phyloP scores from a whole-genome alignment of 2,329 filamentous ascomycete genomes.

The Peltaster fructicola region DNA sequence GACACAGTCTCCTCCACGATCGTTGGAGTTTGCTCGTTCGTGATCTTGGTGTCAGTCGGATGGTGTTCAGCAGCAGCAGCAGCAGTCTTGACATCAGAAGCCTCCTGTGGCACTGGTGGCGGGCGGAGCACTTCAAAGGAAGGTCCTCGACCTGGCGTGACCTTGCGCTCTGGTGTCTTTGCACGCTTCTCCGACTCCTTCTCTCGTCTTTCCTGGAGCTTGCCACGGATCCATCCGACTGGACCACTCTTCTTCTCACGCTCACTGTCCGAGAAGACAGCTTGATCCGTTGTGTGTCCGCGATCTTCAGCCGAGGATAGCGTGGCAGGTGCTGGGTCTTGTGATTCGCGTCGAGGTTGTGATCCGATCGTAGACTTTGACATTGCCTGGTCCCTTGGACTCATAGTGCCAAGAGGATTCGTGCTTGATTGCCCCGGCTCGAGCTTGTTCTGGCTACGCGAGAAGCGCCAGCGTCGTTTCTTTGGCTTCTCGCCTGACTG shows the following conservation, averaged over 20 bases:
- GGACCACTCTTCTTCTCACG: conserved; percentile 41
- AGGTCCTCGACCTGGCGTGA: no score
- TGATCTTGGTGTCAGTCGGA: no score
- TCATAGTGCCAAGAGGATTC: conserved; percentile 16
- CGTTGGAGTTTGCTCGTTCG: no score
- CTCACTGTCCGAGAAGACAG: conserved; percentile 19
- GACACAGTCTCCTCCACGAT: no score
- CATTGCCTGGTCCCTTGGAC: conserved; percentile 13
- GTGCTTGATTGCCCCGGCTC: conserved; percentile 7
- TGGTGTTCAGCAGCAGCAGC: no score
- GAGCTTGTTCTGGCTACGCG: conserved; percentile 20
- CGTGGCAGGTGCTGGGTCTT: conserved; percentile 11
- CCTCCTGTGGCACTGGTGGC: conserved; percentile 11
- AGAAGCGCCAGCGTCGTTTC: conserved; percentile 59
- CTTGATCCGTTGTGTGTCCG: conserved; percentile 9
- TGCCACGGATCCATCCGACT: conserved; percentile 47
- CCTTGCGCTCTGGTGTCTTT: conserved; percentile 20
- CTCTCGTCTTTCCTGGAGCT: conserved; percentile 41
- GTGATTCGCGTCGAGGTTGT: conserved; percentile 14
- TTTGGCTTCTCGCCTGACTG: conserved; percentile 28
- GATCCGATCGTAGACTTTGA: conserved; percentile 16
- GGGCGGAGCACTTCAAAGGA: no score
- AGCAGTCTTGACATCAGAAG: no score
- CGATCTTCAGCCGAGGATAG: conserved; percentile 5
- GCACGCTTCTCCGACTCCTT: conserved; percentile 32